These are phyloP conservation scores for Quercus glauca DNA, from an alignment of 306 rosid genomes.

Conservation along the genomic window DNA sequence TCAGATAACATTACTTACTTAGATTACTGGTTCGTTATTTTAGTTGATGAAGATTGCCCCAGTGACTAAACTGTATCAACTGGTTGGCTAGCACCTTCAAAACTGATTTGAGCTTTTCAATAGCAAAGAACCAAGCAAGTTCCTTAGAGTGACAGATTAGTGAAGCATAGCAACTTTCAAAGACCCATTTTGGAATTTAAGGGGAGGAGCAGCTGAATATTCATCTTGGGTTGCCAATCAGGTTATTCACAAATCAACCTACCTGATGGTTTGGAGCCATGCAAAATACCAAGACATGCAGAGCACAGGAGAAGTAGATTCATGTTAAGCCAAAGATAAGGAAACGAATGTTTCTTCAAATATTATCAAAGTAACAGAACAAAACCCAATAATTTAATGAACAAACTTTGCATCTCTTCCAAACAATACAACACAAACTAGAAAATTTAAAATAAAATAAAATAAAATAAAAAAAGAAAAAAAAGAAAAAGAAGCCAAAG, in stretches of 20 bases:
- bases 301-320: background rate
- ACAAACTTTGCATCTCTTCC: conserved; percentile 18
- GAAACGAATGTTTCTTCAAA: conserved; percentile 1
- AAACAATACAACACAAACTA: conserved; percentile 20
- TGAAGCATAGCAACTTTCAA: background rate
- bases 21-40: too few relatives aligned
- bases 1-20: too few relatives aligned
- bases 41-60: too few relatives aligned
- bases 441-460: background rate
- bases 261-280: background rate
- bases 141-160: too few relatives aligned
- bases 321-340: background rate
- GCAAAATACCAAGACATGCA: background rate
- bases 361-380: conserved; percentile 25
- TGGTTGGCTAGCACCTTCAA: background rate
- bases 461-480: too few relatives aligned
- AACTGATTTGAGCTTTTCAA: background rate
- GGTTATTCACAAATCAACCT: too few relatives aligned
- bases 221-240: background rate
- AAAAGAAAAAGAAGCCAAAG: background rate
- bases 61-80: too few relatives aligned
- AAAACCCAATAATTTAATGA: conserved; percentile 33
- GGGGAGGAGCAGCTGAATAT: background rate
- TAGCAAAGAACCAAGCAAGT: background rate
- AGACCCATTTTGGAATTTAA: background rate